Conservation (phyloP, 345 rosid species). For the Heritiera fomes region DNA sequence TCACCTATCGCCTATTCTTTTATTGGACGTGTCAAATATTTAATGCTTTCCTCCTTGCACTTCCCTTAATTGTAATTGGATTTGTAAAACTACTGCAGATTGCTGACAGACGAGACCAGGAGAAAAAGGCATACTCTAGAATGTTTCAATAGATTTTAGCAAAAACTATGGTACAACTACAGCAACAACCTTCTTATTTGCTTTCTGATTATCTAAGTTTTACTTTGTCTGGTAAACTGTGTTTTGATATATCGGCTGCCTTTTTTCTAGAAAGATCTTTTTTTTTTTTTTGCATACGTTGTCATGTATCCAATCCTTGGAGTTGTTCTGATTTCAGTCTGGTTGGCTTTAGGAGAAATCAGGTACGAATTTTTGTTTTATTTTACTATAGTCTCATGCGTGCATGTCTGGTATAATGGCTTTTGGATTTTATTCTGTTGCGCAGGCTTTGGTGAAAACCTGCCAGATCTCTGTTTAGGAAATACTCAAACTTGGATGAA, state of each 20-base stretch:
- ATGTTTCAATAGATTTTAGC: conserved; percentile 38
- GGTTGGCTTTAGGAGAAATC: conserved; percentile 7
- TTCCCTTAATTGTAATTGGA: neutral
- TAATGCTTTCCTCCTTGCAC: neutral
- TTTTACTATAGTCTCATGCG: neutral
- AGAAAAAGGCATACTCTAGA: conserved; percentile 37
- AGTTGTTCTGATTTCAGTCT: neutral
- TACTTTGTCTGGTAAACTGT: neutral
- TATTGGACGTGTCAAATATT: neutral
- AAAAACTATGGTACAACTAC: conserved; percentile 16
- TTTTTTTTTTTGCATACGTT: conserved; percentile 6
- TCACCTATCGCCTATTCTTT: neutral
- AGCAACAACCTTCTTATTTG: neutral
- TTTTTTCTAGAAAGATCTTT: conserved; percentile 8
- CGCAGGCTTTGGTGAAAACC: neutral
- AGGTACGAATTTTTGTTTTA: conserved; percentile 3
- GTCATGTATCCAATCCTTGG: neutral
- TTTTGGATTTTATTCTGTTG: neutral
- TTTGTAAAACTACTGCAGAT: conserved; percentile 28
- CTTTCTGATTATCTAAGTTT: neutral
- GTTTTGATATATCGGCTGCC: neutral
- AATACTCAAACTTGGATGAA: conserved; percentile 4
- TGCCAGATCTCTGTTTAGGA: neutral
- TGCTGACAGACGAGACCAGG: conserved; percentile 32
- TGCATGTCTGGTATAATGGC: neutral